phyloP scores from a whole-genome alignment of 1,284 basidiomycete genomes.

The Pisolithus thermaeus region DNA sequence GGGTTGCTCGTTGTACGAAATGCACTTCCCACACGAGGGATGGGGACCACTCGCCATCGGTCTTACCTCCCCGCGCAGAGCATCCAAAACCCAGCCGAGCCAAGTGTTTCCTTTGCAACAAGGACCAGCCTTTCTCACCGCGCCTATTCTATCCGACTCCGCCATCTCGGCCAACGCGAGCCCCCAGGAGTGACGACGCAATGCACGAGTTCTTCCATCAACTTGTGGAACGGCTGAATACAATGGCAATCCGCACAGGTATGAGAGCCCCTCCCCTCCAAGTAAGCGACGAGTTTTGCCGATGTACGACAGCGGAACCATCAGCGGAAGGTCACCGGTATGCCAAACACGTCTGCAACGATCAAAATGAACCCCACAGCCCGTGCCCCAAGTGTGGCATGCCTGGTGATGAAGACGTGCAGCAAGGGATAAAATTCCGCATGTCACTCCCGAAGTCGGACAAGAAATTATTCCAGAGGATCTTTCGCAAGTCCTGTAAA shows the following conservation, averaged over 20 bases:
- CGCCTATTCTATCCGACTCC: slow-evolving; percentile 24
- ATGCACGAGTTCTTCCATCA: slow-evolving; percentile 79
- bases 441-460: no score
- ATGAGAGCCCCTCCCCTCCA: not conserved
- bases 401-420: no score
- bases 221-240: slow-evolving; percentile 74
- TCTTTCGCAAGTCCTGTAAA: slow-evolving; percentile 39
- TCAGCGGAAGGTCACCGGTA: no score
- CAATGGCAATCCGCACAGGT: slow-evolving; percentile 48
- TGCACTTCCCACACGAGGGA: slow-evolving; percentile 23
- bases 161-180: slow-evolving; percentile 18
- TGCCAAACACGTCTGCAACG: no score
- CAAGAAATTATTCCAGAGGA: not conserved
- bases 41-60: slow-evolving; percentile 29
- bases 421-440: no score
- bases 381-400: no score
- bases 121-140: slow-evolving; percentile 25
- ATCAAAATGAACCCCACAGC: no score
- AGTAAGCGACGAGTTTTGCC: slow-evolving; percentile 5
- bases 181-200: slow-evolving; percentile 45
- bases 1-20: slow-evolving; percentile 10
- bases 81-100: slow-evolving; percentile 55
- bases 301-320: not conserved
- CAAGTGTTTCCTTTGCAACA: slow-evolving; percentile 13
- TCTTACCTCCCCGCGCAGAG: slow-evolving; percentile 46